These are phyloP conservation scores for Leccinum obscurum DNA, from an alignment of 768 basidiomycete genomes.

Conservation along the genomic window DNA sequence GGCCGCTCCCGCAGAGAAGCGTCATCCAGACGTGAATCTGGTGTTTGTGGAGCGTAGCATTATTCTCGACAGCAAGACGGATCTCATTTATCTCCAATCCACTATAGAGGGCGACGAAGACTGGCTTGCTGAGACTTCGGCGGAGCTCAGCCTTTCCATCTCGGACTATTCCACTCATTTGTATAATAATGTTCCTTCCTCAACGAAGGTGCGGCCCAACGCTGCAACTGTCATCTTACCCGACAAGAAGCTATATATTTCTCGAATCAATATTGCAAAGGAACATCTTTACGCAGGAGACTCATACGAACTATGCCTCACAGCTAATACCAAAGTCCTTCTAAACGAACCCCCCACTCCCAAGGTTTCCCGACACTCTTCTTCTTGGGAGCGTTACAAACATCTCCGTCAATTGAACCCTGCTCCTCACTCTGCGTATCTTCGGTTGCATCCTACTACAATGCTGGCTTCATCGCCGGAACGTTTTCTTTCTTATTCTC, in stretches of 20 bases:
- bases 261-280: slow-evolving; percentile 68
- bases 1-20: slow-evolving; percentile 25
- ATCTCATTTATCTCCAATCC: slow-evolving; percentile 62
- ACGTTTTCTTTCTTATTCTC: slow-evolving; percentile 81
- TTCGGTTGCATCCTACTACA: slow-evolving; percentile 74
- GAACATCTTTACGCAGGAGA: slow-evolving; percentile 79
- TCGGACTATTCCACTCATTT: slow-evolving; percentile 15
- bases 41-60: slow-evolving; percentile 79
- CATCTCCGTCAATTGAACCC: slow-evolving; percentile 74
- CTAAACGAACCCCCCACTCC: slow-evolving; percentile 37
- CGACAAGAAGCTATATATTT: slow-evolving; percentile 59
- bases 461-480: slow-evolving; percentile 90
- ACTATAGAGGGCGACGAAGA: slow-evolving; percentile 52
- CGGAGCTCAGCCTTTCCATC: slow-evolving; percentile 16
- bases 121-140: slow-evolving; percentile 57
- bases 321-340: slow-evolving; percentile 64
- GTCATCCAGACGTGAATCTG: slow-evolving; percentile 72
- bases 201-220: slow-evolving; percentile 25
- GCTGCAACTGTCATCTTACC: slow-evolving; percentile 49
- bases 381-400: slow-evolving; percentile 76
- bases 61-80: slow-evolving; percentile 57
- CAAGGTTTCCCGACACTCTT: slow-evolving; percentile 18
- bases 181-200: slow-evolving; percentile 21
- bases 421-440: slow-evolving; percentile 83
- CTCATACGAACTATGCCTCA: slow-evolving; percentile 92